Percentiles rank a stretch among this genome's conserved stretches.
Evolutionary conservation across 2,329 filamentous ascomycete species (phyloP).

Genomic region (Plenodomus biglobosus): DNA sequence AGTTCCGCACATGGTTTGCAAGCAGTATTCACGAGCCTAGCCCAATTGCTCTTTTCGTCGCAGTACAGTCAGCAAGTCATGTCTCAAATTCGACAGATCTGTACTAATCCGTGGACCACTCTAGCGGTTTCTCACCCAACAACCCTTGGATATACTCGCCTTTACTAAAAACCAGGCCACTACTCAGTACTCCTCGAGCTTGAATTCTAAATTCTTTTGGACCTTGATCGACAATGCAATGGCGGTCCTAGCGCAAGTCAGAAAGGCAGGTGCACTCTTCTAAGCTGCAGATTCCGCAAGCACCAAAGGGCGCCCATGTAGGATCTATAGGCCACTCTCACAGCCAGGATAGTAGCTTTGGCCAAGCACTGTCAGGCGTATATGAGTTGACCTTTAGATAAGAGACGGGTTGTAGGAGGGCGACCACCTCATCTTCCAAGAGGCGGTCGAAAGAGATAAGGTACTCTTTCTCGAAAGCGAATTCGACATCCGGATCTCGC

Average conservation of each 20-base stretch:
- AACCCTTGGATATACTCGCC: slow-evolving; percentile 4
- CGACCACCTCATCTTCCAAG: slow-evolving; percentile 1
- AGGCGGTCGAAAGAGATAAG: not conserved
- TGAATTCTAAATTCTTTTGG: slow-evolving; percentile 1
- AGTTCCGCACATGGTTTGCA: slow-evolving; percentile 1
- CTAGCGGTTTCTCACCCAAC: slow-evolving; percentile 5
- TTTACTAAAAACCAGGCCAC: slow-evolving; percentile 1
- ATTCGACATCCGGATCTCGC: slow-evolving; percentile 2
- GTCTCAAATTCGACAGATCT: not conserved
- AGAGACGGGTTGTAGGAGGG: slow-evolving; percentile 2
- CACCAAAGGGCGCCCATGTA: slow-evolving; percentile 1
- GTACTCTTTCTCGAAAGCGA: slow-evolving; percentile 2
- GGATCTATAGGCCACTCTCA: slow-evolving; percentile 2
- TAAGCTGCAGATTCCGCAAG: not conserved
- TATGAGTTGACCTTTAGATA: slow-evolving; percentile 6
- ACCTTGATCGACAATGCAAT: slow-evolving; percentile 1
- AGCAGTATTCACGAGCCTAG: slow-evolving; percentile 1
- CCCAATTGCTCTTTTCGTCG: slow-evolving; percentile 2
- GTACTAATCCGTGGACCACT: not conserved
- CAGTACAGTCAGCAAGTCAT: not conserved
- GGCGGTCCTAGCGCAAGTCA: not conserved
- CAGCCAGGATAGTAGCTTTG: slow-evolving; percentile 1
- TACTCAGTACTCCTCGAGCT: not conserved
- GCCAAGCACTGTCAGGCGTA: slow-evolving; percentile 3
- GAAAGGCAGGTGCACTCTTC: slow-evolving; percentile 2